These are phyloP conservation scores for Sphagnum contortum DNA, from an alignment of 225 moss, liverwort and hornwort genomes.

Conservation along the genomic window DNA sequence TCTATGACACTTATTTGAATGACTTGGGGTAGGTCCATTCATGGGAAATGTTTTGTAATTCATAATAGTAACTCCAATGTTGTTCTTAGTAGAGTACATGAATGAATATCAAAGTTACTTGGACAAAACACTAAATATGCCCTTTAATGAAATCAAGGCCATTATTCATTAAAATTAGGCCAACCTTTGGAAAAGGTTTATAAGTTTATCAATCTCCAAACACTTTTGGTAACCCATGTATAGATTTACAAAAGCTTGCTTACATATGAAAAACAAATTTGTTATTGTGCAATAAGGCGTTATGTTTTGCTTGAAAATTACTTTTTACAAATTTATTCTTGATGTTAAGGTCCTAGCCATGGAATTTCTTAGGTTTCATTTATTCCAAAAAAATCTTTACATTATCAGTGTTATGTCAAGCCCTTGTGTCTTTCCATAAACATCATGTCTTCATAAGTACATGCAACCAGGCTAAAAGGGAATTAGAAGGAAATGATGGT, in stretches of 20 bases:
- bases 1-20: too few relatives aligned
- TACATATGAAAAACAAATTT: background rate
- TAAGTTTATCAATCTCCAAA: slow-evolving; percentile 71
- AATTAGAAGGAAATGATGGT: slow-evolving; percentile 82
- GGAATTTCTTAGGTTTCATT: background rate
- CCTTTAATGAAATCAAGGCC: slow-evolving; percentile 62
- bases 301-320: too few relatives aligned
- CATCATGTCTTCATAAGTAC: slow-evolving; percentile 44
- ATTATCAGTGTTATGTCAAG: too few relatives aligned
- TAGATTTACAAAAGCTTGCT: background rate
- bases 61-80: slow-evolving; percentile 87
- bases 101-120: slow-evolving; percentile 96
- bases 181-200: slow-evolving; percentile 88
- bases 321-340: too few relatives aligned
- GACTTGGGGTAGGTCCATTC: too few relatives aligned
- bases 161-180: slow-evolving; percentile 73
- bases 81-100: slow-evolving; percentile 93
- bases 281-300: too few relatives aligned
- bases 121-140: slow-evolving; percentile 72
- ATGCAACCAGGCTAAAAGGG: slow-evolving; percentile 85
- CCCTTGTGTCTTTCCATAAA: too few relatives aligned
- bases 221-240: slow-evolving; percentile 95
- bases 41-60: too few relatives aligned
- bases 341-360: too few relatives aligned
- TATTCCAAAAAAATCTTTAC: too few relatives aligned